Percentiles rank a stretch among this genome's conserved stretches.
Conservation (phyloP, 83 land plant species). For the Picea abies region DNA sequence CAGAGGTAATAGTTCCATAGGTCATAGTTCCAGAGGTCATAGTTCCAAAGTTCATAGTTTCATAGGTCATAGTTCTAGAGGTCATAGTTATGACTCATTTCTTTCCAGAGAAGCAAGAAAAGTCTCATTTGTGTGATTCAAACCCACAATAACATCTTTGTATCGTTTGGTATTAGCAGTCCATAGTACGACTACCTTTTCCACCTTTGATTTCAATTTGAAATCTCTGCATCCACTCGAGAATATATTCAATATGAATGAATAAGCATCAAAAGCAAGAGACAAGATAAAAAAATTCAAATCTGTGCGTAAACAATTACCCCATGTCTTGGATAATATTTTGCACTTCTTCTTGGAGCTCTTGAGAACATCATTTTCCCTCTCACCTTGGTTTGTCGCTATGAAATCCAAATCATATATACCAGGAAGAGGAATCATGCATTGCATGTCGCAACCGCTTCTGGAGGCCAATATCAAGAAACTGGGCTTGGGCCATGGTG, state of each 20-base stretch:
- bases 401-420: constrained; percentile 95
- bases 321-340: constrained; percentile 81
- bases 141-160: constrained; percentile 85
- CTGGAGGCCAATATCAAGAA: too few species aligned
- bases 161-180: constrained; percentile 95
- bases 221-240: not conserved
- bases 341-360: constrained; percentile 88
- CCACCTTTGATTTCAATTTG: constrained; percentile 29
- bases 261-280: not conserved
- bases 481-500: too few species aligned
- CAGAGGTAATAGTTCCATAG: too few species aligned
- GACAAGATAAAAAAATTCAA: not conserved
- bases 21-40: too few species aligned
- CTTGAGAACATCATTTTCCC: constrained; percentile 40
- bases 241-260: not conserved
- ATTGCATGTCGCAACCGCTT: constrained; percentile 19
- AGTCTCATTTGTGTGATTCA: constrained; percentile 91
- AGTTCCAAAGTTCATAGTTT: too few species aligned
- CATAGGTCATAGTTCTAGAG: too few species aligned
- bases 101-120: constrained; percentile 73
- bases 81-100: constrained; percentile 2
- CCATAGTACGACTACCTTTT: constrained; percentile 91
- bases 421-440: constrained; percentile 91
- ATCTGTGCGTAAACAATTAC: constrained; percentile 22
- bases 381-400: constrained; percentile 80